A percentile compares a stretch with the other conserved stretches of the same genome.
phyloP scores from a whole-genome alignment of 164 flowering plant species.

The Brasenia schreberi region DNA sequence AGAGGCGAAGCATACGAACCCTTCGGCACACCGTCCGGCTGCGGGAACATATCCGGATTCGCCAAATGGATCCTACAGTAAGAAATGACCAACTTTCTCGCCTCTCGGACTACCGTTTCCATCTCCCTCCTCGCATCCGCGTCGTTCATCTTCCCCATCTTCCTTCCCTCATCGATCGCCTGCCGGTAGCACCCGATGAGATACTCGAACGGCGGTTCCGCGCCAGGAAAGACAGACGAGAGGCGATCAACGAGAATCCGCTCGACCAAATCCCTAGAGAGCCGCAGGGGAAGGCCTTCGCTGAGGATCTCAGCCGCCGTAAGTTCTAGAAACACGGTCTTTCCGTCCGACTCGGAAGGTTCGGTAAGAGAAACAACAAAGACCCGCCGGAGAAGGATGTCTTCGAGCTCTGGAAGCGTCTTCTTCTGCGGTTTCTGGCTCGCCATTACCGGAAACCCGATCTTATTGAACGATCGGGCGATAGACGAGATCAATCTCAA shows the following conservation, averaged over 20 bases:
- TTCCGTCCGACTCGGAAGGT: conserved; percentile 29
- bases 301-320: conserved; percentile 87
- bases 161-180: conserved; percentile 68
- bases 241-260: conserved; percentile 73
- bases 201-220: conserved; percentile 67
- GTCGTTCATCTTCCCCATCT: conserved; percentile 66
- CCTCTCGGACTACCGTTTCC: conserved; percentile 48
- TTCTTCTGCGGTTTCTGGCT: conserved; percentile 41
- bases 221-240: conserved; percentile 29
- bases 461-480: not conserved
- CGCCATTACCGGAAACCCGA: conserved; percentile 25
- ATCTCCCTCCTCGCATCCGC: conserved; percentile 46
- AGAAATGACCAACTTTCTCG: conserved; percentile 53
- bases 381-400: conserved; percentile 69
- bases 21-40: conserved; percentile 1
- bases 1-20: conserved; percentile 34
- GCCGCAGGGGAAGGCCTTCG: conserved; percentile 47
- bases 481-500: not conserved
- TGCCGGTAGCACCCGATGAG: conserved; percentile 66
- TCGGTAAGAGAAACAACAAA: conserved; percentile 51
- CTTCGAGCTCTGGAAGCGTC: conserved; percentile 62
- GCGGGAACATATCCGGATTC: conserved; percentile 61
- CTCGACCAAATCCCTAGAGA: conserved; percentile 63
- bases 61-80: conserved; percentile 73
- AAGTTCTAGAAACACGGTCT: conserved; percentile 57